Evolutionary conservation across 108 stramenopile species (phyloP), one percentile per base, ranked within the genome.

Genomic region (Pseudonitzschia multiseries): DNA sequence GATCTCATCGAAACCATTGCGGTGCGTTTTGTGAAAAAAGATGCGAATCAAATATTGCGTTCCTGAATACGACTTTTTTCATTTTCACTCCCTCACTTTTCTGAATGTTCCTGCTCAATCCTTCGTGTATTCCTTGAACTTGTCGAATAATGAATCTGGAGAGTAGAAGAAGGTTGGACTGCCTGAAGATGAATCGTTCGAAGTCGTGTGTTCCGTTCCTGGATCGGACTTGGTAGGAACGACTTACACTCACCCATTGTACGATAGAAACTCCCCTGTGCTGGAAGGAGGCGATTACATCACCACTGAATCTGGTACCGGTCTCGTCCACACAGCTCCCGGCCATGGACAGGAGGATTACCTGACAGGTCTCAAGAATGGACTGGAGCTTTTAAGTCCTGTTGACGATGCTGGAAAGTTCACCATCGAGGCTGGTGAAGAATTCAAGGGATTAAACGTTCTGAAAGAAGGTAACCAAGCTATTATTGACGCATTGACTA

Each of bases 301-400:
- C 60, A 98, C 98, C 17, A 91, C 96, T 17, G 99, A 99, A 65
- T 90, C 94, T 28, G 99, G 99, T 65, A 99, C 98, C 9, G 99
- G 99, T 27, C 76, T 99, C 28, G 99, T 99, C 15, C 99, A 99
- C 78, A 99, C 99, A 28, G 99, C 99, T 2, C 99, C 99, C 15
- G 98, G 97, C 0, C 99, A 99, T 75, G 99, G 99, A 70, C 95
- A 96, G 74, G 99, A 99, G 70, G 99, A 99, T 90, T 98, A 96
- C 79, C 74, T 83, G 32, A 96, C 96, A 12, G 94, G 95, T 22
- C 70, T 93, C 26, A 95, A 95, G 65, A 72, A 90, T 70, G 94
- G 93, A 21, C 71, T 95, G 65, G 93, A 90, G 24, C 71, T 93
- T 40, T 72, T 95, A 50, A 91, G 90, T 77, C 96, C 96, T 31